Conservation (phyloP, 371 early-diverging fungal genomes). For the Enterospora canceri region DNA sequence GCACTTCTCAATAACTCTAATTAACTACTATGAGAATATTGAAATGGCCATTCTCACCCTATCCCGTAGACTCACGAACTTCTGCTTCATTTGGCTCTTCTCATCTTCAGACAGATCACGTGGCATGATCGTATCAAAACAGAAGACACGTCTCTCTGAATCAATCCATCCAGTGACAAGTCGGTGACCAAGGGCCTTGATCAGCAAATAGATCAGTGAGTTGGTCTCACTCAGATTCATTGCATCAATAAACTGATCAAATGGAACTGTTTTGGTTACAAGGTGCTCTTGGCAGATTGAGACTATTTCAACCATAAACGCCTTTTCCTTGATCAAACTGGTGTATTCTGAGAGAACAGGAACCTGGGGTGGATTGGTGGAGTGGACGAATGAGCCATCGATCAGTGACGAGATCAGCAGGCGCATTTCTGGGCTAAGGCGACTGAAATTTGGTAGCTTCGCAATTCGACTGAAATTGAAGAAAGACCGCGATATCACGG, state of each 20-base stretch:
- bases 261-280: slow-evolving; percentile 1
- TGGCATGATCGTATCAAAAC: slow-evolving; percentile 33
- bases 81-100: slow-evolving; percentile 18
- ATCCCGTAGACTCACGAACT: slow-evolving; percentile 17
- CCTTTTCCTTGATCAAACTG: slow-evolving; percentile 6
- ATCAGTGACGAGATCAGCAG: background rate
- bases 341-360: background rate
- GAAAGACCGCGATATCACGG: background rate
- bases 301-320: slow-evolving; percentile 7
- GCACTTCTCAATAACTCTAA: background rate
- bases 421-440: background rate
- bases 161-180: slow-evolving; percentile 40
- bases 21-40: background rate
- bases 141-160: slow-evolving; percentile 16
- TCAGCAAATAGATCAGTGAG: slow-evolving; percentile 8
- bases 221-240: background rate
- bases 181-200: slow-evolving; percentile 26
- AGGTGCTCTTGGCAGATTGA: background rate
- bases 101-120: slow-evolving; percentile 16
- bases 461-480: background rate
- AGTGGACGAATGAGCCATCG: background rate
- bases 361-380: background rate
- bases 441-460: background rate
- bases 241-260: slow-evolving; percentile 1
- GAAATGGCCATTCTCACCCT: slow-evolving; percentile 10